phyloP scores from a whole-genome alignment of 257 asterid genomes.

The Solanum ossicruentum region DNA sequence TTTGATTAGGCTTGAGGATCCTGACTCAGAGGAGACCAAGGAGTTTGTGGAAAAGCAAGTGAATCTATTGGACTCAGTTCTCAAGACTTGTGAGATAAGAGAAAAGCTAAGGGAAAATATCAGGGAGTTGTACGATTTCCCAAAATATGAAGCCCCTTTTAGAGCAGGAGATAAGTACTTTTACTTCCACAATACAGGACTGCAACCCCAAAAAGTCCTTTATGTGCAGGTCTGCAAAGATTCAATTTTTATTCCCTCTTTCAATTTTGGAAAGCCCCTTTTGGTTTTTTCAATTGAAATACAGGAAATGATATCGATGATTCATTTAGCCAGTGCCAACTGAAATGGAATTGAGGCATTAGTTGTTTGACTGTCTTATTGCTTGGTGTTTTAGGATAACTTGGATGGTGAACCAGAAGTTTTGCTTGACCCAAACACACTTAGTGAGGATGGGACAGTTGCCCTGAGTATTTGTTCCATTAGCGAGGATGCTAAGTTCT shows the following conservation, averaged over 20 bases:
- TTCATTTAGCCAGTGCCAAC: background rate
- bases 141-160: conserved; percentile 79
- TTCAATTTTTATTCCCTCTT: background rate
- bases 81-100: conserved; percentile 58
- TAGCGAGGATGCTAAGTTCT: conserved; percentile 80
- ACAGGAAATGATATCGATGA: background rate
- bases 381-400: conserved; percentile 35
- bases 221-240: conserved; percentile 58
- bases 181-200: conserved; percentile 82
- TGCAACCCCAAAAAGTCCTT: conserved; percentile 84
- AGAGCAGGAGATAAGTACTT: conserved; percentile 81
- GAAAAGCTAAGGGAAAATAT: conserved; percentile 58
- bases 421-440: conserved; percentile 79
- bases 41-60: conserved; percentile 70
- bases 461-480: conserved; percentile 49
- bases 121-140: conserved; percentile 57
- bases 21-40: conserved; percentile 82
- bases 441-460: conserved; percentile 83
- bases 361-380: background rate
- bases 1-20: conserved; percentile 83
- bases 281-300: background rate
- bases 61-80: conserved; percentile 60
- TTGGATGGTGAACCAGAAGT: conserved; percentile 68
- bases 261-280: background rate
- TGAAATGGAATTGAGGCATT: background rate